Percentiles rank a stretch among this genome's conserved stretches.
Evolutionary conservation across 2,329 filamentous ascomycete genomes (phyloP).

Genomic region (Colletotrichum tabaci): DNA sequence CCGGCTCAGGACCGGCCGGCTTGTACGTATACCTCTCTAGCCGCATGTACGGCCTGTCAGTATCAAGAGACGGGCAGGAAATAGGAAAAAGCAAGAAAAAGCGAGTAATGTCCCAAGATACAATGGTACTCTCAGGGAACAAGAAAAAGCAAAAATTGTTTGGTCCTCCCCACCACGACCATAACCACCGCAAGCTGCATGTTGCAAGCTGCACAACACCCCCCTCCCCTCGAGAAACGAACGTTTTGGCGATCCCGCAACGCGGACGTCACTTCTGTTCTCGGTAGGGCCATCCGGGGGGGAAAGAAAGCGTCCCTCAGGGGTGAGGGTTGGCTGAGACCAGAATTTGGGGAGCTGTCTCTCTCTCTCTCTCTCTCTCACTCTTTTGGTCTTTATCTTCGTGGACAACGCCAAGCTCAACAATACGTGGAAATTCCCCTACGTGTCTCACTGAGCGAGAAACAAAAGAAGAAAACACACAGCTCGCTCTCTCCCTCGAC

Average conservation of each 20-base stretch:
- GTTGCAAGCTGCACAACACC: constrained; percentile 10
- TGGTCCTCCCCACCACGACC: not conserved
- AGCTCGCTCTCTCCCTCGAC: constrained; percentile 8
- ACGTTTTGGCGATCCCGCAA: constrained; percentile 33
- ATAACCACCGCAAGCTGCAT: constrained; percentile 5
- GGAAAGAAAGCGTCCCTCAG: constrained; percentile 23
- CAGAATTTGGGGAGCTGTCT: too few species aligned
- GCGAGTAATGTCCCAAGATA: not conserved
- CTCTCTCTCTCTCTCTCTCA: too few species aligned
- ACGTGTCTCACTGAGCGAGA: constrained; percentile 5
- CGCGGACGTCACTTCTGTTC: constrained; percentile 41
- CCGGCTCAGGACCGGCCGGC: not conserved
- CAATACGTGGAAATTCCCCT: not conserved
- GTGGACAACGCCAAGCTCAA: constrained; percentile 8
- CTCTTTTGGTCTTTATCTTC: too few species aligned
- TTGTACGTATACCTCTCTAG: too few species aligned
- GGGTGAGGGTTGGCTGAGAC: not conserved
- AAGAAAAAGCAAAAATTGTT: not conserved
- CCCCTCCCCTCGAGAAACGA: constrained; percentile 6
- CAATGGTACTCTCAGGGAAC: not conserved
- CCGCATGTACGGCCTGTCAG: too few species aligned
- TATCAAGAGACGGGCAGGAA: not conserved
- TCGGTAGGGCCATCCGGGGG: constrained; percentile 39
- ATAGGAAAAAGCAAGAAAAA: constrained; percentile 12
- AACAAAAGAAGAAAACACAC: not conserved